These are phyloP conservation scores for Vaccinium macrocarpon DNA, from an alignment of 148 eudicot species.

Conservation along the genomic window DNA sequence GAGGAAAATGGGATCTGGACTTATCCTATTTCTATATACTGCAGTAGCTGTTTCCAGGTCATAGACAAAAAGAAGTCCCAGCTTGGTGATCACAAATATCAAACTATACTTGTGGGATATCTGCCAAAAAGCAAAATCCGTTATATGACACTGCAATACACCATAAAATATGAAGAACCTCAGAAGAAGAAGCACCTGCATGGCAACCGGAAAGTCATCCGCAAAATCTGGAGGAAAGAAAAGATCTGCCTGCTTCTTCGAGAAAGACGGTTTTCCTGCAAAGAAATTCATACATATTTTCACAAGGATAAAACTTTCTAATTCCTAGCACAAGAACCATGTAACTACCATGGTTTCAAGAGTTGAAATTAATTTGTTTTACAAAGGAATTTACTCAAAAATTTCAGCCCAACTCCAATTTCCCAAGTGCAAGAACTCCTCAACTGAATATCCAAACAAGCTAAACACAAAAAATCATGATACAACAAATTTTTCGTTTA, in stretches of 20 bases:
- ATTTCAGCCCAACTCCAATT: neutral
- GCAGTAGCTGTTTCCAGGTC: constrained; percentile 96
- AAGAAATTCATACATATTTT: neutral
- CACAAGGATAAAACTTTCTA: constrained; percentile 1
- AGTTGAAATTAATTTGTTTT: neutral
- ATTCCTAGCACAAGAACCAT: constrained; percentile 12
- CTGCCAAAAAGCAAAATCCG: constrained; percentile 41
- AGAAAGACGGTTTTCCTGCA: constrained; percentile 81
- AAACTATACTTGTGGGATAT: constrained; percentile 83
- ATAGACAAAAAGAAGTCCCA: constrained; percentile 96
- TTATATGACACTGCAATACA: neutral
- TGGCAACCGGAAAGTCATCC: constrained; percentile 94
- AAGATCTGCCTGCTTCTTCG: constrained; percentile 96
- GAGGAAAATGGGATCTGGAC: constrained; percentile 97
- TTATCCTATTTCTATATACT: constrained; percentile 88
- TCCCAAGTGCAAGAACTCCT: neutral
- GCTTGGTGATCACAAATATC: constrained; percentile 89
- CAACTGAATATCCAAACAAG: neutral
- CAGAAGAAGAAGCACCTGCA: constrained; percentile 64
- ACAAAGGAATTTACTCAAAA: neutral
- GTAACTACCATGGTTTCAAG: constrained; percentile 5
- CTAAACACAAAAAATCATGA: neutral
- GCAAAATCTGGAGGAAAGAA: constrained; percentile 99
- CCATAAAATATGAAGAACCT: neutral
- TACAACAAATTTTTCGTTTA: neutral